These are phyloP conservation scores for Echeveria elegans DNA, from an alignment of 164 flowering plant species.

Conservation along the genomic window DNA sequence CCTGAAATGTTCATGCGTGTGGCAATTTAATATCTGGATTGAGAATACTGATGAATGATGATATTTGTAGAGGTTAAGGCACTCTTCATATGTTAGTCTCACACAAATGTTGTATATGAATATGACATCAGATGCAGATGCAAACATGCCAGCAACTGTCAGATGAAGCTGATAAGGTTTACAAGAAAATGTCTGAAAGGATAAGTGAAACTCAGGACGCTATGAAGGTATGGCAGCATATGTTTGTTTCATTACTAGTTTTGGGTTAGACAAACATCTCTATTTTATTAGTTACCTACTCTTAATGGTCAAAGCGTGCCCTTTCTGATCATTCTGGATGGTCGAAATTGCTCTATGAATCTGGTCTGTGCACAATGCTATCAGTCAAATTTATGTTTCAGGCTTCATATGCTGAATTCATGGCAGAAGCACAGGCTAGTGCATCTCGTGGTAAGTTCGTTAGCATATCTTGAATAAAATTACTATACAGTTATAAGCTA, in stretches of 20 bases:
- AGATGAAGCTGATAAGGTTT: slow-evolving; percentile 65
- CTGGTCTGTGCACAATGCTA: not conserved
- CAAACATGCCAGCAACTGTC: slow-evolving; percentile 50
- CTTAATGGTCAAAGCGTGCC: too few relatives aligned
- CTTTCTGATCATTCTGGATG: too few relatives aligned
- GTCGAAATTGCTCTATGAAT: not conserved
- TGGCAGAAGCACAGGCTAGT: slow-evolving; percentile 48
- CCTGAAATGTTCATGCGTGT: too few relatives aligned
- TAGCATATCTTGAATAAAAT: not conserved
- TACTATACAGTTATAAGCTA: not conserved
- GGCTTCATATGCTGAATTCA: slow-evolving; percentile 59
- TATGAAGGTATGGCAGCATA: slow-evolving; percentile 31
- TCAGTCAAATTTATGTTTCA: not conserved
- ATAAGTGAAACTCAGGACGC: slow-evolving; percentile 45
- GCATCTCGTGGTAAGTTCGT: slow-evolving; percentile 48
- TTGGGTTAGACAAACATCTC: not conserved
- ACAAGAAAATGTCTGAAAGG: slow-evolving; percentile 49
- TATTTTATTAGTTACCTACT: not conserved
- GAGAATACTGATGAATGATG: too few relatives aligned
- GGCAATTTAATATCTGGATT: too few relatives aligned
- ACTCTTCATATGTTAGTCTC: too few relatives aligned
- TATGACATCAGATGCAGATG: slow-evolving; percentile 40
- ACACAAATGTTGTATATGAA: too few relatives aligned
- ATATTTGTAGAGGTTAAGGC: too few relatives aligned
- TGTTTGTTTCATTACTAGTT: not conserved